phyloP scores from a whole-genome alignment of 208 protist genomes.

The Phytomonas francai region DNA sequence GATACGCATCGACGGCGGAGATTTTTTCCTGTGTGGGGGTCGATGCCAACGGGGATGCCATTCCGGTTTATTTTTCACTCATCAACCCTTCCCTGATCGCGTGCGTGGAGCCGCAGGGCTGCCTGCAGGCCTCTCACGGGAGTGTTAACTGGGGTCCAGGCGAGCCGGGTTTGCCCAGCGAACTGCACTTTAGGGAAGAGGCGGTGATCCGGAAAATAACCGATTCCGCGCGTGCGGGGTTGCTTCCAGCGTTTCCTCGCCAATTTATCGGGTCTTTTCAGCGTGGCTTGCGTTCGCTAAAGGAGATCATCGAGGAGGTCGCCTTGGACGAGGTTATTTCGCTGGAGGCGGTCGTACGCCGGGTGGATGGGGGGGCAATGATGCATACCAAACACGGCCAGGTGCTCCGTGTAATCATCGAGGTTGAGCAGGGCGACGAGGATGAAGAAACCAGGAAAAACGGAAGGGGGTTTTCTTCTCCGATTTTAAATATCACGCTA shows the following conservation, averaged over 20 bases:
- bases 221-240: neutral
- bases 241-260: neutral
- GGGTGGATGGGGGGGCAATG: slow-evolving; percentile 14
- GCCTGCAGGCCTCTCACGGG: slow-evolving; percentile 18
- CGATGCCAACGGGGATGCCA: slow-evolving; percentile 43
- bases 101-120: slow-evolving; percentile 25
- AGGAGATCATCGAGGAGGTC: slow-evolving; percentile 16
- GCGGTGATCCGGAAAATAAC: neutral
- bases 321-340: slow-evolving; percentile 42
- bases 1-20: slow-evolving; percentile 12
- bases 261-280: slow-evolving; percentile 33
- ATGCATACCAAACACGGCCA: slow-evolving; percentile 55
- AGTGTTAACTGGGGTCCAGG: slow-evolving; percentile 24
- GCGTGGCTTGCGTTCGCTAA: slow-evolving; percentile 18
- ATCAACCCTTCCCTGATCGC: too few species aligned
- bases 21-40: slow-evolving; percentile 41
- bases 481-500: slow-evolving; percentile 47
- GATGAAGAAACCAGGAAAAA: neutral
- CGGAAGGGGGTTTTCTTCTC: neutral
- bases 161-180: slow-evolving; percentile 19
- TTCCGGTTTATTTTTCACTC: too few species aligned
- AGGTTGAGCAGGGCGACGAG: slow-evolving; percentile 23
- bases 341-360: slow-evolving; percentile 31
- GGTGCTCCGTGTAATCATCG: slow-evolving; percentile 32
- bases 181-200: slow-evolving; percentile 27